A percentile compares a stretch with the other conserved stretches of the same genome.
Evolutionary conservation across 495 filamentous ascomycete genomes (phyloP).

Genomic region (Daldinia bambusicola): DNA sequence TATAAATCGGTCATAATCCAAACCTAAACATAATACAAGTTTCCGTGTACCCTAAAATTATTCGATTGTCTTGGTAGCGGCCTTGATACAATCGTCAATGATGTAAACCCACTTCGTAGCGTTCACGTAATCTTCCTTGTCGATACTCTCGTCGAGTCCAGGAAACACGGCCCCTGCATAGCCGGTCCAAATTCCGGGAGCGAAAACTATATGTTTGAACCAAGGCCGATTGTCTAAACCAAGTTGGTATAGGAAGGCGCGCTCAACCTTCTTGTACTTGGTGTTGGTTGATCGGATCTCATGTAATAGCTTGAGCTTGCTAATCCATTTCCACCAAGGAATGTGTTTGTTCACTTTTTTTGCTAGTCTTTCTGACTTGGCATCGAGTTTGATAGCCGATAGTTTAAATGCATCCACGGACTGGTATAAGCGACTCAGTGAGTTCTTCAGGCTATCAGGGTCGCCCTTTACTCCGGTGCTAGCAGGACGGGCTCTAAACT

Average conservation of each 20-base stretch:
- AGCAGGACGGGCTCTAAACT: constrained; percentile 60
- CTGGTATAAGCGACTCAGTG: constrained; percentile 56
- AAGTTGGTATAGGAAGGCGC: constrained; percentile 77
- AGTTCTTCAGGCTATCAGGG: constrained; percentile 61
- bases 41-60: constrained; percentile 12
- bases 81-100: constrained; percentile 72
- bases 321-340: constrained; percentile 85
- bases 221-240: constrained; percentile 86
- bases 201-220: constrained; percentile 95
- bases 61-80: constrained; percentile 66
- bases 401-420: constrained; percentile 63
- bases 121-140: constrained; percentile 75
- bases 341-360: constrained; percentile 72
- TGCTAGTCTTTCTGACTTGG: constrained; percentile 70
- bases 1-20: constrained; percentile 1
- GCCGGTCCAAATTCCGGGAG: constrained; percentile 87
- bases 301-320: constrained; percentile 69
- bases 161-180: constrained; percentile 88
- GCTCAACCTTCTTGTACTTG: constrained; percentile 81
- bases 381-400: constrained; percentile 67
- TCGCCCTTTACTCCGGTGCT: constrained; percentile 61
- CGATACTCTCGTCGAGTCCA: constrained; percentile 84
- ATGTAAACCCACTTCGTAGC: constrained; percentile 82
- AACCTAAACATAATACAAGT: background rate
- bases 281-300: constrained; percentile 72